Conservation (phyloP, 805 yeast species). For the Nakazawaea ambrosiae region DNA sequence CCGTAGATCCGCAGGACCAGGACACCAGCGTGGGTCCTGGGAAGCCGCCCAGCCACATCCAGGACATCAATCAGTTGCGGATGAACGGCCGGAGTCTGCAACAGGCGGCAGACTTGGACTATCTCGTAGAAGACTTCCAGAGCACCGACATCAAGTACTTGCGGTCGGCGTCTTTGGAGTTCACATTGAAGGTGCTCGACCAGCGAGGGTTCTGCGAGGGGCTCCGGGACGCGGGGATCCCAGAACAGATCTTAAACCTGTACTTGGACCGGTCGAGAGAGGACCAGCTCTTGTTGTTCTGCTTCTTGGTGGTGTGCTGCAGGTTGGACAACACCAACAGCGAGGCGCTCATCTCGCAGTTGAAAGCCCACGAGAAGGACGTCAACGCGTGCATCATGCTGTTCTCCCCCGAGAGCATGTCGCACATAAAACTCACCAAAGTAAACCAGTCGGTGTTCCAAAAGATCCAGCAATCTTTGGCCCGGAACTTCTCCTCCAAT, state of each 20-base stretch:
- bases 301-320: too few relatives aligned
- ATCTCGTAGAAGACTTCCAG: slow-evolving; percentile 8
- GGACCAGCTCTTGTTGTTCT: slow-evolving; percentile 20
- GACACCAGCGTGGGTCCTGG: too few relatives aligned
- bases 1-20: too few relatives aligned
- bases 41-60: slow-evolving; percentile 10
- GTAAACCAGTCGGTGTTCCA: too few relatives aligned
- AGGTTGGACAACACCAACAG: too few relatives aligned
- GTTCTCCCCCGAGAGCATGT: too few relatives aligned
- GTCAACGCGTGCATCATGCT: too few relatives aligned
- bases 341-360: too few relatives aligned
- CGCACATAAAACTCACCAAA: too few relatives aligned
- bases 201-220: slow-evolving; percentile 7
- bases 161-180: not conserved
- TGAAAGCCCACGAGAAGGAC: too few relatives aligned
- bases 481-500: too few relatives aligned
- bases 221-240: slow-evolving; percentile 5
- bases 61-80: slow-evolving; percentile 22
- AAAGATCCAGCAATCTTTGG: too few relatives aligned
- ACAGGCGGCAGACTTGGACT: slow-evolving; percentile 13
- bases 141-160: not conserved
- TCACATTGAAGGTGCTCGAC: not conserved
- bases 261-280: slow-evolving; percentile 1
- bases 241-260: not conserved
- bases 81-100: slow-evolving; percentile 25